A percentile compares a stretch with the other conserved stretches of the same genome.
Conservation (phyloP, 176 grass and related monocot species). For the Avena eriantha region DNA sequence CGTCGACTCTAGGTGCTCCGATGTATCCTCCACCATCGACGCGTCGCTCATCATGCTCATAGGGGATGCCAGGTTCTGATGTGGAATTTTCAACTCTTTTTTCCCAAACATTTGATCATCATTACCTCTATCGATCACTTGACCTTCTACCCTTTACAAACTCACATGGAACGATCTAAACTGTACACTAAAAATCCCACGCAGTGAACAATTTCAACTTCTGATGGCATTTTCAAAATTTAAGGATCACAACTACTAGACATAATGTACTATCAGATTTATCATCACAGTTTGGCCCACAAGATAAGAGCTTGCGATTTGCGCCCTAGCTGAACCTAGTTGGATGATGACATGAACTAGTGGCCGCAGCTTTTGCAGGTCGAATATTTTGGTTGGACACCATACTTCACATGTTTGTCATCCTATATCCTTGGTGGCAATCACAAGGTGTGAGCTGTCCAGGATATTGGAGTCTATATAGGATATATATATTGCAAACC, state of each 20-base stretch:
- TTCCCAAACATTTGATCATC: not conserved
- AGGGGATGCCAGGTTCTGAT: conserved; percentile 49
- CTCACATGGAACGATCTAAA: not conserved
- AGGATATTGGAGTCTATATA: too few species aligned
- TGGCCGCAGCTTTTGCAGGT: too few species aligned
- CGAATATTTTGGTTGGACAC: too few species aligned
- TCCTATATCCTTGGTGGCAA: too few species aligned
- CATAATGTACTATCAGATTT: not conserved
- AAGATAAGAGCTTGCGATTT: too few species aligned
- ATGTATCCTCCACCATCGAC: conserved; percentile 68
- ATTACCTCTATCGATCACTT: not conserved
- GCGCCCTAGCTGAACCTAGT: too few species aligned
- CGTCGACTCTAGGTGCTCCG: conserved; percentile 79
- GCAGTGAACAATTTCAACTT: not conserved
- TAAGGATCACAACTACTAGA: not conserved
- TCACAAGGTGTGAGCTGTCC: too few species aligned
- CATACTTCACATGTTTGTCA: too few species aligned
- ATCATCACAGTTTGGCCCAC: too few species aligned
- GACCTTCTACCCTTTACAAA: not conserved
- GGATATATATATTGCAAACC: not conserved
- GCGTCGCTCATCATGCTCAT: conserved; percentile 72
- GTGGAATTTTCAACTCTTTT: conserved; percentile 31
- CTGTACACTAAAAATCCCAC: not conserved
- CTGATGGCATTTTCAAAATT: not conserved
- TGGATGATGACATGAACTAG: too few species aligned